These are phyloP conservation scores for Colletotrichum higginsianum DNA, from an alignment of 2,329 filamentous ascomycete species.

Conservation along the genomic window DNA sequence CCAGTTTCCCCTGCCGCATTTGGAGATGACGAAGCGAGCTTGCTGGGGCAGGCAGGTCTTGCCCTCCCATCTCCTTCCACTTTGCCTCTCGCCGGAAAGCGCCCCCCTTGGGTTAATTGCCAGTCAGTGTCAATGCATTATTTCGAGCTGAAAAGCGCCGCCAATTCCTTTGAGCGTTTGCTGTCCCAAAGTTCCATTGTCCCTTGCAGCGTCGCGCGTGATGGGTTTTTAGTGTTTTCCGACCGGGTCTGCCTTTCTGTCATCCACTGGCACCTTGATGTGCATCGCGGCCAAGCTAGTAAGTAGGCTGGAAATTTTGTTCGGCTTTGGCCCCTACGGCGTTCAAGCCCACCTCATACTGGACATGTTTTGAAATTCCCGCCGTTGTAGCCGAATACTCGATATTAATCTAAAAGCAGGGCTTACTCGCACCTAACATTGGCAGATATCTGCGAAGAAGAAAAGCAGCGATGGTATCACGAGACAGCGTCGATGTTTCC, in stretches of 20 bases:
- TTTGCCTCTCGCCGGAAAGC: background rate
- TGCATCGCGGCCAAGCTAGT: background rate
- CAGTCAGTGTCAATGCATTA: slow-evolving; percentile 14
- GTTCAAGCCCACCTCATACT: too few species aligned
- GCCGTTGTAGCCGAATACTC: too few species aligned
- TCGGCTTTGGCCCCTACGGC: background rate
- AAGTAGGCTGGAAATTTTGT: background rate
- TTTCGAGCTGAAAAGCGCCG: background rate
- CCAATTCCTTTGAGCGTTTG: too few species aligned
- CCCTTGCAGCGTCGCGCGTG: background rate
- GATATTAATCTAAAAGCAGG: too few species aligned
- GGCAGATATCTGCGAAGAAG: too few species aligned
- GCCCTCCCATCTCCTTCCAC: slow-evolving; percentile 4
- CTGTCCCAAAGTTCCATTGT: background rate
- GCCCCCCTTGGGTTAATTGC: slow-evolving; percentile 20
- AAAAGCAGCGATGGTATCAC: too few species aligned
- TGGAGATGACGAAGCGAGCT: slow-evolving; percentile 3
- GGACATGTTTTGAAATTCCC: too few species aligned
- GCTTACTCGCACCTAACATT: too few species aligned
- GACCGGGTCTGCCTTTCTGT: too few species aligned
- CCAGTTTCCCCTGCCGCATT: background rate
- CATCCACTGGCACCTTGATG: background rate
- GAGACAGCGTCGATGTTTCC: too few species aligned
- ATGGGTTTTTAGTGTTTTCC: too few species aligned
- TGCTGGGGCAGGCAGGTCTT: background rate